Conservation (phyloP, 1,139 yeast genomes). For the Debaryomycetaceae sp. region DNA sequence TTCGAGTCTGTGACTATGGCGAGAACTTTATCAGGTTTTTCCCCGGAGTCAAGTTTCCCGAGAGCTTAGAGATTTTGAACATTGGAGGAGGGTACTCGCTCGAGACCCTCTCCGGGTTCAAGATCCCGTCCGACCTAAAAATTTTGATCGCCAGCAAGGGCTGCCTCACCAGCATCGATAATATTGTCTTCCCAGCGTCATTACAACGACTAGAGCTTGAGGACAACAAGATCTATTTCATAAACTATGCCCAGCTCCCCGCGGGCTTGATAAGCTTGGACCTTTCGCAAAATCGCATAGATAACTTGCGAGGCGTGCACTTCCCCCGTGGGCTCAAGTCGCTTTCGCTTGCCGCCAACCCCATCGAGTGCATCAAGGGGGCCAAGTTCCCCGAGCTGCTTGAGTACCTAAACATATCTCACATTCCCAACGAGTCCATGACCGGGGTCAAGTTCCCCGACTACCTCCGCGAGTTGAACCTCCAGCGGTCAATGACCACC, state of each 20-base stretch:
- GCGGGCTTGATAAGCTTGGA: constrained; percentile 27
- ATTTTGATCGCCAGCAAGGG: constrained; percentile 33
- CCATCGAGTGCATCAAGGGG: constrained; percentile 42
- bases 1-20: constrained; percentile 35
- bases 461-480: constrained; percentile 30
- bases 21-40: constrained; percentile 35
- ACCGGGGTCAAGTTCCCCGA: constrained; percentile 46
- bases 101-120: constrained; percentile 39
- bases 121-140: constrained; percentile 33
- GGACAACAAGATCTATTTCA: constrained; percentile 38
- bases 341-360: constrained; percentile 35
- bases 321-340: constrained; percentile 32
- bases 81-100: constrained; percentile 40
- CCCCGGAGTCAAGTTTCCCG: constrained; percentile 41
- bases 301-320: constrained; percentile 33
- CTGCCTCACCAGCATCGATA: constrained; percentile 33
- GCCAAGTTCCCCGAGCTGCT: constrained; percentile 38
- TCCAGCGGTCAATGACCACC: constrained; percentile 45
- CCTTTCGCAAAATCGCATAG: constrained; percentile 40
- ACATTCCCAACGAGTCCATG: constrained; percentile 47
- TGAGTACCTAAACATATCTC: constrained; percentile 34
- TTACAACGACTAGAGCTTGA: constrained; percentile 31
- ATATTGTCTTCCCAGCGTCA: constrained; percentile 30
- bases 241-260: constrained; percentile 41
- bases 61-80: constrained; percentile 33